Evolutionary conservation across 257 asterid species (phyloP), one percentile per base, ranked within the genome.

Genomic region (Agastache rugosa): DNA sequence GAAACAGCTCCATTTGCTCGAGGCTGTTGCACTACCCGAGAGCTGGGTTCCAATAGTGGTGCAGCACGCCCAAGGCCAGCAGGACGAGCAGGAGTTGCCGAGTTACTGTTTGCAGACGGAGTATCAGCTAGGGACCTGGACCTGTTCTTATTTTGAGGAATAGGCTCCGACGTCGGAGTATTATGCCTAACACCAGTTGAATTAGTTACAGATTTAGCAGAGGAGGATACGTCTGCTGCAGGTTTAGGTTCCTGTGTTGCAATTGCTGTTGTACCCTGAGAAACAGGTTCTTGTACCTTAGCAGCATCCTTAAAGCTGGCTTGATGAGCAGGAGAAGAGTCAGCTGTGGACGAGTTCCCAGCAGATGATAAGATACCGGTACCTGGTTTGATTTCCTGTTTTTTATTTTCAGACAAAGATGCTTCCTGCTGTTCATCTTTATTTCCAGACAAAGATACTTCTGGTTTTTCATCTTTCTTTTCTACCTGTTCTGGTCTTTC

Each of bases 21-120:
- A 73, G 94, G 86, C 70, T 89, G 99, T 80, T 86, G 99, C 34
- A 79, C 88, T 5, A 64, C 84, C 27, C 98, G 91, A 47, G 97
- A 66, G 70, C 93, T 78, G 61, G 97, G 96, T 73, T 92, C 96
- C 77, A 83, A 75, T 12, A 90, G 84, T 0, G 96, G 91, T 17
- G 97, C 96, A 74, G 88, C 91, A 56, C 90, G 96, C 20, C 99
- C 99, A 54, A 95, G 96, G 68, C 99, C 99, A 68, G 96, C 94
- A 51, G 98, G 98, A 53, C 85, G 96, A 80, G 85, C 67, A 48
- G 86, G 81, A 71, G 85, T 63, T 2, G 80, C 63, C 8, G 86
- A 53, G 76, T 72, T 68, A 56, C 9, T 71, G 70, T 61, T 85
- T 77, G 86, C 19, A 51, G 84, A 37, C 50, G 69, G 79, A 75